Evolutionary conservation across 2,329 filamentous ascomycete species (phyloP), one percentile per base, ranked within the genome.

Genomic region (Pseudocercospora crystallina): DNA sequence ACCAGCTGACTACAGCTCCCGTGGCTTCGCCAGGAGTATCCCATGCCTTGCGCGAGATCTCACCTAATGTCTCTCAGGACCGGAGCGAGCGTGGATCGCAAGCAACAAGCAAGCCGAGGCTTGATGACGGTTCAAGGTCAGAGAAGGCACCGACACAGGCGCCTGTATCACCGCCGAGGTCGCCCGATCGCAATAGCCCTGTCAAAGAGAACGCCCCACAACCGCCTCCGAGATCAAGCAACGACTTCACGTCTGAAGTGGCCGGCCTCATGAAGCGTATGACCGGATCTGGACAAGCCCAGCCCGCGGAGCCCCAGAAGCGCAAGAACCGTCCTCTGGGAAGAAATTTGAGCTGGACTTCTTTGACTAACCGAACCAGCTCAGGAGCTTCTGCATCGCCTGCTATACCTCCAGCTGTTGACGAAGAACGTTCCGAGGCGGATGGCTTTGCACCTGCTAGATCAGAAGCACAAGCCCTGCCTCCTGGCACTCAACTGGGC

Each of bases 401-500:
- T 39, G 50, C 45, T 13, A 49, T 55, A 5, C 43, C 46, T 36
- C 20, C 20, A 26, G 15, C 36, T 14, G 41, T 48, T 3, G 29
- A 43, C 8, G 52, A 57, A 15, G 47, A 51, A 9, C 41, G 51
- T 14, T 57, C 54, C 9, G 49, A 49, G 29, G 54, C 57, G 2
- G 61, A 64, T 49, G 60, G 58, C 20, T 61, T 57, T 41, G 34
- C 39, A 35, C 43, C 43, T n/a, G 42, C 37, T 26, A 14, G 43
- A 13, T 37, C 43, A 17, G 59, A 58, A 10, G 52, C 44, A 13
- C 43, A 47, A 10, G 38, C 42, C 31, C 48, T 54, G 26, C 57
- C 63, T 11, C 61, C 61, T 7, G 61, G 66, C 44, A 69, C 68
- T 37, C 66, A 70, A 53, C 60, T 71, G 14, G 66, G 62, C 1